A percentile compares a stretch with the other conserved stretches of the same genome.
These are phyloP conservation scores for Chlorokybus atmophyticus DNA, from an alignment of 139 green algal genomes.

Conservation along the genomic window DNA sequence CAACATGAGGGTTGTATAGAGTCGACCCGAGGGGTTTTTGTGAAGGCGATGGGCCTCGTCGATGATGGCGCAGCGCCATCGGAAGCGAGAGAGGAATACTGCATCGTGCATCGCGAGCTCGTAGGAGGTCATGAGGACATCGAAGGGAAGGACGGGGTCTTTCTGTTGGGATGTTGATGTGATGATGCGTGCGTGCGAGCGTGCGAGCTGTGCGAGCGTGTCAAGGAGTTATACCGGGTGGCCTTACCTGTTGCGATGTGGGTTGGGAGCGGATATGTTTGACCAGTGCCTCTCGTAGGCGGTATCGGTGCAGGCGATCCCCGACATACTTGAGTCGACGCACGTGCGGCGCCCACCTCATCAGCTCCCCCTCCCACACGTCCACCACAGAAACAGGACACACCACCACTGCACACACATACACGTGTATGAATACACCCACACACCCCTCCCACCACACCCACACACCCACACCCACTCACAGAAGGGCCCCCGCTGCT, in stretches of 20 bases:
- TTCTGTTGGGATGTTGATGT: too few relatives aligned
- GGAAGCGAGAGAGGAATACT: constrained; percentile 16
- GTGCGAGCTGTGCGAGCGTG: too few relatives aligned
- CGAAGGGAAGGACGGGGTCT: constrained; percentile 37
- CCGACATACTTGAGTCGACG: background rate
- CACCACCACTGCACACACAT: constrained; percentile 47
- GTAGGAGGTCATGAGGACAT: constrained; percentile 79
- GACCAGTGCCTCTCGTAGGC: background rate
- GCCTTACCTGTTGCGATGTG: too few relatives aligned
- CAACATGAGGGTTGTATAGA: constrained; percentile 9
- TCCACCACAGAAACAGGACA: constrained; percentile 46
- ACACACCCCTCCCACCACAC: too few relatives aligned
- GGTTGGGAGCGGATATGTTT: background rate
- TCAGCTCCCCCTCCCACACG: constrained; percentile 73
- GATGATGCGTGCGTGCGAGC: too few relatives aligned
- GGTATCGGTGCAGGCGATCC: background rate
- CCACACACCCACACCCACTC: too few relatives aligned
- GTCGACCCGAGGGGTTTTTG: constrained; percentile 18
- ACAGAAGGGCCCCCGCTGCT: too few relatives aligned
- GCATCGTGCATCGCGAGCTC: constrained; percentile 40
- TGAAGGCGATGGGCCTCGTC: constrained; percentile 23
- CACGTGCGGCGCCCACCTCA: constrained; percentile 3
- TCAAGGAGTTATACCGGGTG: too few relatives aligned
- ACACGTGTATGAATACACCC: too few relatives aligned
- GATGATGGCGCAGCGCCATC: constrained; percentile 1